A percentile compares a stretch with the other conserved stretches of the same genome.
phyloP scores from a whole-genome alignment of 1,139 yeast genomes.

The Hyphopichia fennica region DNA sequence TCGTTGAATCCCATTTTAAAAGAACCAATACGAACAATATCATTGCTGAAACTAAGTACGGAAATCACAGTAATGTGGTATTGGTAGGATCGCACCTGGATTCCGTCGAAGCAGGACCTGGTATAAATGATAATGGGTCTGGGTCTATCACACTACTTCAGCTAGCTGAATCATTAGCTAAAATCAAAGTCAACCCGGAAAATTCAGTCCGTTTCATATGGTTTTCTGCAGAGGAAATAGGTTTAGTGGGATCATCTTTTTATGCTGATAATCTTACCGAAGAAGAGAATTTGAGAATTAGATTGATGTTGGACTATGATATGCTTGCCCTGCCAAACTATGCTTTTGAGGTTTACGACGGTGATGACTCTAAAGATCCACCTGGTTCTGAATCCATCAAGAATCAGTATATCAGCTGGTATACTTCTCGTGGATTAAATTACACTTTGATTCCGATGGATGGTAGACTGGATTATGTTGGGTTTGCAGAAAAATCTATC shows the following conservation, averaged over 20 bases:
- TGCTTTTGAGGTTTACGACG: conserved; percentile 18
- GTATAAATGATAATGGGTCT: conserved; percentile 7
- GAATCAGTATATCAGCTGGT: conserved; percentile 1
- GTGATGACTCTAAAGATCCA: conserved; percentile 11
- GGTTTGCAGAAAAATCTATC: conserved; percentile 7
- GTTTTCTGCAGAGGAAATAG: conserved; percentile 22
- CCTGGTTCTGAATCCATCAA: conserved; percentile 3
- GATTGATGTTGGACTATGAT: conserved; percentile 19
- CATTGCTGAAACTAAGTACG: conserved; percentile 4
- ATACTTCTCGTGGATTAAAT: background rate
- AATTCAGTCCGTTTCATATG: conserved; percentile 19
- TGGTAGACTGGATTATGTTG: conserved; percentile 6
- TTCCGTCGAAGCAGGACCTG: conserved; percentile 6
- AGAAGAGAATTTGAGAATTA: conserved; percentile 14
- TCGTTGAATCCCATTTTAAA: conserved; percentile 1
- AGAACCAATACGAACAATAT: conserved; percentile 2
- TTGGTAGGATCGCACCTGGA: conserved; percentile 7
- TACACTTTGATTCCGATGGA: conserved; percentile 4
- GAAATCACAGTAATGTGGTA: conserved; percentile 5
- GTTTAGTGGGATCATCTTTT: conserved; percentile 17
- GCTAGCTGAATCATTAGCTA: conserved; percentile 2
- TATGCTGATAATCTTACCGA: conserved; percentile 12
- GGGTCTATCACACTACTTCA: conserved; percentile 5
- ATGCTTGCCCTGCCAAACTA: conserved; percentile 21
- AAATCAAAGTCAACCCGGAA: conserved; percentile 5